Conservation (phyloP, 345 rosid species). For the Ricinus communis region DNA sequence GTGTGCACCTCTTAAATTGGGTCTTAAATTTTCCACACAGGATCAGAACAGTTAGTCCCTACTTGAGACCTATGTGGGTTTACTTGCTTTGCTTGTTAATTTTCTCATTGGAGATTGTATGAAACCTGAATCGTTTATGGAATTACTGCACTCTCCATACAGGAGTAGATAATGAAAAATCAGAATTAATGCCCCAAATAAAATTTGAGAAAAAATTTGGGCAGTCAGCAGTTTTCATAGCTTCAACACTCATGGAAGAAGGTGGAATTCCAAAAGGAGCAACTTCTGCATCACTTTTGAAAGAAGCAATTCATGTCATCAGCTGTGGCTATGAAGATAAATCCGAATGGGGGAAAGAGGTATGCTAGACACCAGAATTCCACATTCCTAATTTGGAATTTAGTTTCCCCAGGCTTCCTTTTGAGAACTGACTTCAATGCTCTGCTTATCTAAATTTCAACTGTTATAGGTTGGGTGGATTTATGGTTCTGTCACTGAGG, state of each 20-base stretch:
- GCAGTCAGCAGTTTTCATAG: conserved; percentile 50
- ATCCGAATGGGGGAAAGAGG: conserved; percentile 75
- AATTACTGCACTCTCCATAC: conserved; percentile 9
- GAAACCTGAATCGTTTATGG: conserved; percentile 4
- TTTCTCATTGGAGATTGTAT: background rate
- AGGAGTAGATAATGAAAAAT: conserved; percentile 50
- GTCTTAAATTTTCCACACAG: background rate
- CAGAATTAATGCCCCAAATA: conserved; percentile 39
- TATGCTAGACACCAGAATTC: conserved; percentile 14
- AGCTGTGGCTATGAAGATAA: conserved; percentile 74
- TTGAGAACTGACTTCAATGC: background rate
- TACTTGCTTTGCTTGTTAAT: background rate
- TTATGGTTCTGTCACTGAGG: conserved; percentile 79
- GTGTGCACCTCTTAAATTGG: background rate
- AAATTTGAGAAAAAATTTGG: conserved; percentile 70
- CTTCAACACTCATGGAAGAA: conserved; percentile 49
- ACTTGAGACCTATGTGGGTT: background rate
- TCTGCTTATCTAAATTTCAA: background rate
- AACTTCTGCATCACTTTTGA: conserved; percentile 53
- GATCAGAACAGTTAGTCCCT: background rate
- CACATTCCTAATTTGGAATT: background rate
- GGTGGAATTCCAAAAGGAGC: conserved; percentile 56
- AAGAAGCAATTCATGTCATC: conserved; percentile 70
- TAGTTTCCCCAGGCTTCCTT: background rate
- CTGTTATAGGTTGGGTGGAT: conserved; percentile 64